phyloP scores from a whole-genome alignment of 495 filamentous ascomycete species.

The Penicillium parvum region DNA sequence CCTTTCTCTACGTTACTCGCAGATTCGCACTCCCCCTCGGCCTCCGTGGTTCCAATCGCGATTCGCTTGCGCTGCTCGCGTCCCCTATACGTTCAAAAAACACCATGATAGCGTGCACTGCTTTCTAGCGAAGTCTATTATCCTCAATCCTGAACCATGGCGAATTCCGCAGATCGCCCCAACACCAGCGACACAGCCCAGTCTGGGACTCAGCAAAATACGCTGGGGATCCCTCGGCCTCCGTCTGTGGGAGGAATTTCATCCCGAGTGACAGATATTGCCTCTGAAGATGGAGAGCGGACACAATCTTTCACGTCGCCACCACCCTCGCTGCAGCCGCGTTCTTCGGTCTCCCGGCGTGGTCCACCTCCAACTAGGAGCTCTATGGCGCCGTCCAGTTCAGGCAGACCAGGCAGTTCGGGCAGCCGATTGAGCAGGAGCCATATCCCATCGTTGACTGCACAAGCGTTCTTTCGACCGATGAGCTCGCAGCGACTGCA shows the following conservation, averaged over 20 bases:
- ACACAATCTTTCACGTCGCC: conserved; percentile 41
- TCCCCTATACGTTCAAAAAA: not conserved
- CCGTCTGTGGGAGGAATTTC: conserved; percentile 62
- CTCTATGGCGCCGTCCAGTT: conserved; percentile 31
- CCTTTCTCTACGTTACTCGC: conserved; percentile 11
- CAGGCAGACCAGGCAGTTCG: conserved; percentile 55
- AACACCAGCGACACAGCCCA: conserved; percentile 26
- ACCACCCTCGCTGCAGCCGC: conserved; percentile 41
- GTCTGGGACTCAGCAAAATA: conserved; percentile 26
- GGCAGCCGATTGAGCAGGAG: conserved; percentile 74
- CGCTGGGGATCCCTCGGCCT: conserved; percentile 40
- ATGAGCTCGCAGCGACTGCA: conserved; percentile 97
- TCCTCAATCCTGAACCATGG: conserved; percentile 17
- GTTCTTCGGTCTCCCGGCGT: conserved; percentile 45
- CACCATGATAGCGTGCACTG: conserved; percentile 21
- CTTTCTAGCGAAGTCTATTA: conserved; percentile 9
- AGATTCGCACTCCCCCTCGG: not conserved
- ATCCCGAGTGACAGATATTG: conserved; percentile 78
- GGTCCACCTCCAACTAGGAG: conserved; percentile 40
- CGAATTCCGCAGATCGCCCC: conserved; percentile 22
- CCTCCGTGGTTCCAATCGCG: not conserved
- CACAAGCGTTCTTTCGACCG: conserved; percentile 88
- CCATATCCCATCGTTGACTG: conserved; percentile 84
- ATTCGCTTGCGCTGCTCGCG: not conserved
- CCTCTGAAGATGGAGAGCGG: conserved; percentile 49